Conservation (phyloP, 495 filamentous ascomycete genomes). For the Aspergillus diversus region DNA sequence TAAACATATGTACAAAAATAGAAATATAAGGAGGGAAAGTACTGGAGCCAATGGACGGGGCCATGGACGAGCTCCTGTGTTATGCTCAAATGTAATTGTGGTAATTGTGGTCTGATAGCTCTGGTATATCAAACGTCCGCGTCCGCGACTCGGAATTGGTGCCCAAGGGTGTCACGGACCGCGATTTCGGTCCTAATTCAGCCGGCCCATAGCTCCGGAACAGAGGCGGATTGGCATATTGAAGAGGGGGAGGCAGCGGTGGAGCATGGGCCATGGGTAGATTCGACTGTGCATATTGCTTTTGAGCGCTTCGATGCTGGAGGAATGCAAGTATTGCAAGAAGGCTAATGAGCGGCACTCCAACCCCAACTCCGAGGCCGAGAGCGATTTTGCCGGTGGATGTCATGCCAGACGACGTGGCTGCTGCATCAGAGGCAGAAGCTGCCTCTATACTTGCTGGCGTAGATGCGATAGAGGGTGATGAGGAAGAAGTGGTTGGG, state of each 20-base stretch:
- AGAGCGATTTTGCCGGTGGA: slow-evolving; percentile 22
- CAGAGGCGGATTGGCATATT: neutral
- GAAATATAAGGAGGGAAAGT: too few species aligned
- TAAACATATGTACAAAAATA: too few species aligned
- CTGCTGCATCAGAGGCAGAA: neutral
- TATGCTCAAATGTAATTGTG: neutral
- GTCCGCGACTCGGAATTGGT: neutral
- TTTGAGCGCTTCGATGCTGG: slow-evolving; percentile 9
- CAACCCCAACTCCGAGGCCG: slow-evolving; percentile 16
- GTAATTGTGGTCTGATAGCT: neutral
- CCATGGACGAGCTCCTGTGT: neutral
- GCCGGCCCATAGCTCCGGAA: neutral
- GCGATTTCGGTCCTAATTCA: neutral
- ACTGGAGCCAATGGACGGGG: neutral
- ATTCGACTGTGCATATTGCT: neutral
- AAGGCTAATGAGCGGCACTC: slow-evolving; percentile 12
- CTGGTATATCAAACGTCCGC: neutral
- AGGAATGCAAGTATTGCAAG: slow-evolving; percentile 17
- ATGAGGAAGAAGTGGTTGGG: neutral
- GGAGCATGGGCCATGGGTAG: neutral
- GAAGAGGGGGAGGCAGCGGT: neutral
- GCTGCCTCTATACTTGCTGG: slow-evolving; percentile 1
- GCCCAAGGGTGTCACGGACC: neutral
- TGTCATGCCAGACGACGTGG: slow-evolving; percentile 6
- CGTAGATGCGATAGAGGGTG: neutral